phyloP scores from a whole-genome alignment of 2,329 filamentous ascomycete species.

The Sarocladium kiliense region DNA sequence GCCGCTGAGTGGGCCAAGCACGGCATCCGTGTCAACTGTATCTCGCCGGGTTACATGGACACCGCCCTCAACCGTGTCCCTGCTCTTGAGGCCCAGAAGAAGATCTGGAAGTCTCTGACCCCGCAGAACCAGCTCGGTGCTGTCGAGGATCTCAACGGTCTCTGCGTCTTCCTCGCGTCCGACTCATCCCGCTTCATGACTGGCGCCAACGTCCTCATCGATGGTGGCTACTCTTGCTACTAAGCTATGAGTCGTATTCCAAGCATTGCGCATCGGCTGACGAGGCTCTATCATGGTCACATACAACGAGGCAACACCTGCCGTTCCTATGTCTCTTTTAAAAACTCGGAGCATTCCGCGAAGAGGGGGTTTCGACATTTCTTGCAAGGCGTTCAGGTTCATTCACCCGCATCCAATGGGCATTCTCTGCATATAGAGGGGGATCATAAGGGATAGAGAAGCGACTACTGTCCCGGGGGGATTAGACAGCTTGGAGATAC shows the following conservation, averaged over 20 bases:
- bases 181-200: conserved; percentile 75
- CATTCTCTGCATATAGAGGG: neutral
- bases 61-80: conserved; percentile 75
- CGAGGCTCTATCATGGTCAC: neutral
- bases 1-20: conserved; percentile 82
- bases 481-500: neutral
- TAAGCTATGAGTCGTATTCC: conserved; percentile 24
- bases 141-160: conserved; percentile 72
- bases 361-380: neutral
- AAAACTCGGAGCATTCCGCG: neutral
- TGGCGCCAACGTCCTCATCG: conserved; percentile 66
- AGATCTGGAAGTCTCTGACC: conserved; percentile 70
- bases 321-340: conserved; percentile 1
- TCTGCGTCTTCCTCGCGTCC: conserved; percentile 70
- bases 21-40: conserved; percentile 76
- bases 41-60: conserved; percentile 84
- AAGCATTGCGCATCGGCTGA: neutral
- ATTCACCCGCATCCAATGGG: neutral
- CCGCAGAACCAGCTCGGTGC: conserved; percentile 68
- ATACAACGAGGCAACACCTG: conserved; percentile 4
- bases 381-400: conserved; percentile 12
- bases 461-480: neutral
- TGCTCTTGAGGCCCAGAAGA: conserved; percentile 74
- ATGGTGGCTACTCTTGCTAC: conserved; percentile 64
- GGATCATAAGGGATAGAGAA: neutral